Base-by-base conservation (phyloP, 495 filamentous ascomycete genomes). In the Aspergillus indologenus region DNA sequence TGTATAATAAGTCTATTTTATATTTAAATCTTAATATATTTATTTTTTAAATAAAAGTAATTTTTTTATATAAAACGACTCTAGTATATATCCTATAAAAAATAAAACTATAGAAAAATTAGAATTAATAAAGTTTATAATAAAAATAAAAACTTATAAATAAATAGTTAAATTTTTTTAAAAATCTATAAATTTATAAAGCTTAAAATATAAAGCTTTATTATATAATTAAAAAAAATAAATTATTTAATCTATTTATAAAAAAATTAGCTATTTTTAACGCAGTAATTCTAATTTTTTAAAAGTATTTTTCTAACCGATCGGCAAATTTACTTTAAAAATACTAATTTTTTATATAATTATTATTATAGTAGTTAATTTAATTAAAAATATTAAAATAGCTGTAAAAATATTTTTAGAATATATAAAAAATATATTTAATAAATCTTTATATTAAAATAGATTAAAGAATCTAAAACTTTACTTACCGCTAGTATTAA, bases 141-240 rank as follows among this genome's bases (percentile, higher is more conserved):
- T 31, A 2, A 43, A 31, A 54, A 31, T 31, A 4, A 54, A 54
- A 54, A 31, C 52, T 44, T 15, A 31, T 9, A 11, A 43, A 14
- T 19, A 54, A 43, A 31, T 31, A 20, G 18, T 18, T 7, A 54
- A 54, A 43, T 43, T 21, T 22, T 19, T 14, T 54, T 31, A 44
- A 31, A 43, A 17, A 11, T 17, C 18, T 43, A 54, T 31, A 21
- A 43, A 20, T 54, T 12, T 43, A 21, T 19, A 19, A 1, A 54
- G n/a, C 52, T 54, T 22, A 7, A 44, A 18, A 19, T 19, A 19
- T 4, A 43, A 54, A 43, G 52, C 31, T 54, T 21, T 21, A 43
- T 22, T 31, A 12, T 54, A 54, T 31, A 54, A 31, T 43, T 19
- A 21, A 43, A 18, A 54, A 42, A 31, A 54, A 54, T 17, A 12